Percentiles rank a stretch among this genome's conserved stretches.
Evolutionary conservation across 2,329 filamentous ascomycete genomes (phyloP).

Genomic region (Furcasterigmium furcatum): DNA sequence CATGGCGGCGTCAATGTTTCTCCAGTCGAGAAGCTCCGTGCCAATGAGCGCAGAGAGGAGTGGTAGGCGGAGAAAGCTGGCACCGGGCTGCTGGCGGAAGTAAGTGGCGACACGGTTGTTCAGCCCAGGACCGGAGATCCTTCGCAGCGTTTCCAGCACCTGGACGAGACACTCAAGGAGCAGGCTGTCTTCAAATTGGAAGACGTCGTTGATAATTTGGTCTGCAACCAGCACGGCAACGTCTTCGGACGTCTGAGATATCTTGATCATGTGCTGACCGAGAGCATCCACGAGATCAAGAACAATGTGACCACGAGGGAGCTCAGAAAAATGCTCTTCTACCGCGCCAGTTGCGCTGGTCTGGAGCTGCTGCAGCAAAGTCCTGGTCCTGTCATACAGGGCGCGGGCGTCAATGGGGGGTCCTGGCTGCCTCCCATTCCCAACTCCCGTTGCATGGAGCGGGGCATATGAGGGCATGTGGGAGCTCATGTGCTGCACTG

Average conservation of each 20-base stretch:
- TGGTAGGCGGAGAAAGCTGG: slow-evolving; percentile 53
- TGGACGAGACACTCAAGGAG: slow-evolving; percentile 61
- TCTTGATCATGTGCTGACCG: slow-evolving; percentile 60
- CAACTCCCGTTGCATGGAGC: slow-evolving; percentile 36
- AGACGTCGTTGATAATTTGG: slow-evolving; percentile 55
- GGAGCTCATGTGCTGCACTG: slow-evolving; percentile 47
- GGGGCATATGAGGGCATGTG: slow-evolving; percentile 56
- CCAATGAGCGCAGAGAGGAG: slow-evolving; percentile 55
- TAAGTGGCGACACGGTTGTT: slow-evolving; percentile 52
- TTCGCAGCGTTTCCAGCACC: slow-evolving; percentile 57
- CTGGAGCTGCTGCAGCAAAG: slow-evolving; percentile 55
- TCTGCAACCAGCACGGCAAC: slow-evolving; percentile 57
- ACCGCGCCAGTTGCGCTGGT: slow-evolving; percentile 47
- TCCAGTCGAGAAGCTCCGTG: slow-evolving; percentile 61
- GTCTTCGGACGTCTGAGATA: slow-evolving; percentile 58
- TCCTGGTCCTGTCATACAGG: slow-evolving; percentile 53
- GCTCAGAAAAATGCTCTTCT: slow-evolving; percentile 57
- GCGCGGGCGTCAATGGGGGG: slow-evolving; percentile 49
- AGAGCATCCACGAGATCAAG: slow-evolving; percentile 62
- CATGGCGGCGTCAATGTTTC: slow-evolving; percentile 66
- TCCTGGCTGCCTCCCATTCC: slow-evolving; percentile 47
- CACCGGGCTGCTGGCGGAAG: slow-evolving; percentile 54
- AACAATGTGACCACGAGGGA: slow-evolving; percentile 56
- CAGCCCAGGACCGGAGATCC: slow-evolving; percentile 52
- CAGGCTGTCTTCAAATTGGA: slow-evolving; percentile 52